A percentile compares a stretch with the other conserved stretches of the same genome.
Conservation (phyloP, 2,329 filamentous ascomycete species). For the Xylariaceae sp. region DNA sequence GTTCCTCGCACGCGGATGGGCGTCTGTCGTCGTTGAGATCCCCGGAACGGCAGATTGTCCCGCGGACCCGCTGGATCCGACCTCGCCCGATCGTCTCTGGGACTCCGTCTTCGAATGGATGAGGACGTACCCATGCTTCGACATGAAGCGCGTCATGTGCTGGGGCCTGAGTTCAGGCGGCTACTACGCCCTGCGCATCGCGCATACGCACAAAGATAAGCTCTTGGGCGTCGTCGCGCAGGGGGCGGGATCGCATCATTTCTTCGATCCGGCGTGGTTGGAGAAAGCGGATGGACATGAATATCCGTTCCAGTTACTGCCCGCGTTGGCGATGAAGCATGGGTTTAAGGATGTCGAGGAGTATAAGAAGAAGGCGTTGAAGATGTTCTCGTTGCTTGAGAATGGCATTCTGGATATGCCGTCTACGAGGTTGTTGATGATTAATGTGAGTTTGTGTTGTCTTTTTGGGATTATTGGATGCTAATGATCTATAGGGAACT, state of each 20-base stretch:
- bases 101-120: conserved; percentile 58
- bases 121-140: conserved; percentile 41
- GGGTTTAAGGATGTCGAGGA: conserved; percentile 54
- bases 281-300: conserved; percentile 59
- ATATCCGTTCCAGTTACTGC: conserved; percentile 55
- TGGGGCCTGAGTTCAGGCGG: conserved; percentile 64
- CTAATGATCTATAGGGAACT: conserved; percentile 45
- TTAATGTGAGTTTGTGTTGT: conserved; percentile 54
- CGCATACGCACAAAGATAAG: conserved; percentile 56
- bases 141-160: conserved; percentile 51
- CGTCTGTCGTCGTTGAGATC: conserved; percentile 56
- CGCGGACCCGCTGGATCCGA: conserved; percentile 55
- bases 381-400: conserved; percentile 58
- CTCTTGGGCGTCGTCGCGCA: conserved; percentile 56
- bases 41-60: conserved; percentile 64
- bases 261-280: conserved; percentile 56
- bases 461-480: too few relatives aligned
- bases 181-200: conserved; percentile 63
- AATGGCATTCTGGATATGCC: conserved; percentile 52
- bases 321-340: conserved; percentile 57
- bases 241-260: conserved; percentile 58
- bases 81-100: conserved; percentile 56
- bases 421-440: conserved; percentile 52
- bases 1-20: conserved; percentile 60
- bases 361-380: conserved; percentile 49